A percentile compares a stretch with the other conserved stretches of the same genome.
phyloP scores from a whole-genome alignment of 2,329 filamentous ascomycete genomes.

The Paecilomyces formosus region DNA sequence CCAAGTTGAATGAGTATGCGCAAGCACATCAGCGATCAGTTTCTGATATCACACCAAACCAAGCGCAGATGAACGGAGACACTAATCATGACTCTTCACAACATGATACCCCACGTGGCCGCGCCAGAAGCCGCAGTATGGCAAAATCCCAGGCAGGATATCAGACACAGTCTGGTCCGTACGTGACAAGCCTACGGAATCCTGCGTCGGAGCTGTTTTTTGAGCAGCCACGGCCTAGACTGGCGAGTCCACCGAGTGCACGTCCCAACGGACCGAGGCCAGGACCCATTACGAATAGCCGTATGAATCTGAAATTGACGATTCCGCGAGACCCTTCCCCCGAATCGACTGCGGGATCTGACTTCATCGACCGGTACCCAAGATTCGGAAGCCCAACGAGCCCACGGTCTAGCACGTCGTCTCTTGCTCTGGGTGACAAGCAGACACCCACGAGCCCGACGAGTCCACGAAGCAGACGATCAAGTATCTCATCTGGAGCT shows the following conservation, averaged over 20 bases:
- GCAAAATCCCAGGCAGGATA: background rate
- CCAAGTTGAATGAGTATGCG: background rate
- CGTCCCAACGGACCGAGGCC: background rate
- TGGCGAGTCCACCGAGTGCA: background rate
- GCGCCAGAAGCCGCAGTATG: background rate
- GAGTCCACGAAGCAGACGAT: background rate
- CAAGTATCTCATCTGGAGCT: background rate
- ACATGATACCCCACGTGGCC: background rate
- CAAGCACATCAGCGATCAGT: background rate
- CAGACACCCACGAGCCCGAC: background rate
- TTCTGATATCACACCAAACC: background rate
- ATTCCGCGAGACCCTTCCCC: background rate
- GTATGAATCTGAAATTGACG: background rate
- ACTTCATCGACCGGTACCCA: background rate
- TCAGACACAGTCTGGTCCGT: background rate
- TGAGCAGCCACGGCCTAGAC: background rate
- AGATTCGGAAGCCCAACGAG: background rate
- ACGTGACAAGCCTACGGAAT: background rate
- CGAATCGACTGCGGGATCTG: background rate
- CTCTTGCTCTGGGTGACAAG: background rate
- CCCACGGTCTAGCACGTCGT: background rate
- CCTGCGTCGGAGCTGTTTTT: background rate
- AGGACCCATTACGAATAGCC: background rate
- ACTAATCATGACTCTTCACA: background rate
- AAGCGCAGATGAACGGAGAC: background rate